A percentile compares a stretch with the other conserved stretches of the same genome.
These are phyloP conservation scores for Phytopythium ostracodes DNA, from an alignment of 352 stramenopile species.

Conservation along the genomic window DNA sequence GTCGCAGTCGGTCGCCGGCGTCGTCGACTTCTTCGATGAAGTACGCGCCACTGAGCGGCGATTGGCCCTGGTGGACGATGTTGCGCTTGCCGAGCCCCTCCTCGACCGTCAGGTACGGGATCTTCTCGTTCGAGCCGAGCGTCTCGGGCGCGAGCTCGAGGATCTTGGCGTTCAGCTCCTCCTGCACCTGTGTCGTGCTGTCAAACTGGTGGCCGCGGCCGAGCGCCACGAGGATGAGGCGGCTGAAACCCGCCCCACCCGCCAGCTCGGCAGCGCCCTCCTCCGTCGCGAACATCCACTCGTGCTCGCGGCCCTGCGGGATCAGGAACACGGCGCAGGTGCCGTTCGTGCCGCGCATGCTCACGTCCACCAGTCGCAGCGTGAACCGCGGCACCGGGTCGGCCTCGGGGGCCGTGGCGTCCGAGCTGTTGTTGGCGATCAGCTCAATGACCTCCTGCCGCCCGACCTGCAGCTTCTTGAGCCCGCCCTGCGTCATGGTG, in stretches of 20 bases:
- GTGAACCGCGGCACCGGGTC: conserved; percentile 50
- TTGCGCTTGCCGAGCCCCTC: conserved; percentile 55
- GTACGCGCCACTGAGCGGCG: conserved; percentile 49
- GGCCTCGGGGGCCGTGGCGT: conserved; percentile 7
- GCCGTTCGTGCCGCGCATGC: conserved; percentile 40
- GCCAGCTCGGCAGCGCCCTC: conserved; percentile 64
- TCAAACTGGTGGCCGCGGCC: conserved; percentile 59
- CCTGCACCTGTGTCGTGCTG: conserved; percentile 59
- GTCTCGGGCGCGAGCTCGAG: conserved; percentile 55
- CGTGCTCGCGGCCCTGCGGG: conserved; percentile 74
- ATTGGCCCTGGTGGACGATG: conserved; percentile 50
- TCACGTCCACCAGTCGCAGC: conserved; percentile 55
- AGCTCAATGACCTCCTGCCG: conserved; percentile 55
- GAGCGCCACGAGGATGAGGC: conserved; percentile 67
- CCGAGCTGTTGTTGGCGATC: conserved; percentile 36
- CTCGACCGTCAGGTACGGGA: conserved; percentile 74
- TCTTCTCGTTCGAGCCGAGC: conserved; percentile 36
- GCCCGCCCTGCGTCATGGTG: conserved; percentile 41
- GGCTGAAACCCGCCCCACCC: conserved; percentile 53
- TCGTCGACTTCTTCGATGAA: conserved; percentile 70
- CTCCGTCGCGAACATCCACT: conserved; percentile 77
- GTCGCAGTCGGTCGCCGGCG: conserved; percentile 37
- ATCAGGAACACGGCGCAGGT: conserved; percentile 72
- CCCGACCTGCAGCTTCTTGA: conserved; percentile 47
- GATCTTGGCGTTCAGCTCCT: conserved; percentile 68